Percentiles rank a stretch among this genome's conserved stretches.
These are phyloP conservation scores for Mucor plumbeus DNA, from an alignment of 371 early-diverging fungal species.

Conservation along the genomic window DNA sequence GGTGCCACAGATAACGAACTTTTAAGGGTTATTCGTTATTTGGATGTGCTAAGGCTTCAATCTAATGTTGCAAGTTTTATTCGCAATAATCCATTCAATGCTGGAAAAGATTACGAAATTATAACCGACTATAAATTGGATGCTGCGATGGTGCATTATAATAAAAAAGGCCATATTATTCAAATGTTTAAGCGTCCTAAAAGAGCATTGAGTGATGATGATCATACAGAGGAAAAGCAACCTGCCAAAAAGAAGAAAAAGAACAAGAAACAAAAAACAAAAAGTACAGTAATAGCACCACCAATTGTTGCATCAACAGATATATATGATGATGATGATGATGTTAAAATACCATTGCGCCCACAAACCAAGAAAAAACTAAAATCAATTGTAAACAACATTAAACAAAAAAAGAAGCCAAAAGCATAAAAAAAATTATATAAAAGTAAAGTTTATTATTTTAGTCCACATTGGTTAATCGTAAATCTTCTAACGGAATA, in stretches of 20 bases:
- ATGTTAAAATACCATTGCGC: neutral
- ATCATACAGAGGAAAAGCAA: no score
- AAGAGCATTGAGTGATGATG: no score
- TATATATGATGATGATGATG: no score
- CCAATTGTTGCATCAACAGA: neutral
- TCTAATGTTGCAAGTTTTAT: slow-evolving; percentile 56
- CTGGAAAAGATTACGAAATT: no score
- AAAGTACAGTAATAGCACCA: neutral
- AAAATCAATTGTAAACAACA: neutral
- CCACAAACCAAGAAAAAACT: neutral
- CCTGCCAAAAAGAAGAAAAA: no score
- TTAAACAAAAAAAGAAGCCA: neutral
- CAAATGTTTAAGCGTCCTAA: no score
- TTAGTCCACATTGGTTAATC: slow-evolving; percentile 15
- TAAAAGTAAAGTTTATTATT: neutral
- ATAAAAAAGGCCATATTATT: neutral
- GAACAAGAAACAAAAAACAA: neutral
- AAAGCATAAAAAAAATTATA: neutral
- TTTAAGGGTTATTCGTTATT: slow-evolving; percentile 48
- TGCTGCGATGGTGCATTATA: neutral
- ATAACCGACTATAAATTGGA: neutral
- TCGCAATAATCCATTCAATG: slow-evolving; percentile 42
- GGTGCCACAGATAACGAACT: slow-evolving; percentile 52
- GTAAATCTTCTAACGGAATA: slow-evolving; percentile 37
- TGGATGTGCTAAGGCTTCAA: slow-evolving; percentile 42